These are phyloP conservation scores for Cordyceps fumosorosea DNA, from an alignment of 2,329 filamentous ascomycete species.

Conservation along the genomic window DNA sequence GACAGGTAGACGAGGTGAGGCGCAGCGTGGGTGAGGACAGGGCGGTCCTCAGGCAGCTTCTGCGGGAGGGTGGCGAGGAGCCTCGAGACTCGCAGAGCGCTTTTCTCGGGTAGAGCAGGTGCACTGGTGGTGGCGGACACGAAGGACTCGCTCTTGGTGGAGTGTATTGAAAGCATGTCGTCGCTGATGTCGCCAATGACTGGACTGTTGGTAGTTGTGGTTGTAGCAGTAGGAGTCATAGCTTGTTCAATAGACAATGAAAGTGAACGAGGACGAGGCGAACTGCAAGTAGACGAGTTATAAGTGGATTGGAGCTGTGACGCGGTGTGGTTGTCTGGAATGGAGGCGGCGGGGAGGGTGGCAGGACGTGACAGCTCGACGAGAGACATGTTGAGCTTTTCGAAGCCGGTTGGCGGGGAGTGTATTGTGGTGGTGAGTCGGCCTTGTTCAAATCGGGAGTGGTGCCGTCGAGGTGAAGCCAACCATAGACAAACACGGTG, in stretches of 20 bases:
- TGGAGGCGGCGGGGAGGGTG: constrained; percentile 7
- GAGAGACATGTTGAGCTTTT: constrained; percentile 10
- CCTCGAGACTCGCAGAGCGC: constrained; percentile 41
- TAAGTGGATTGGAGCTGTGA: background rate
- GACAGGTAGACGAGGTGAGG: constrained; percentile 58
- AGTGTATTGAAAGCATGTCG: constrained; percentile 24
- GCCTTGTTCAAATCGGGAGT: background rate
- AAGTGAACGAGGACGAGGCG: background rate
- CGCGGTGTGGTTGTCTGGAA: constrained; percentile 9
- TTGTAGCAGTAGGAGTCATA: background rate
- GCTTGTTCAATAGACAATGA: constrained; percentile 4
- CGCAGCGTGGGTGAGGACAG: constrained; percentile 32
- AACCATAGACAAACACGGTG: background rate
- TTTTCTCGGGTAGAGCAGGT: constrained; percentile 45
- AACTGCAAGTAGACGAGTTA: constrained; percentile 7
- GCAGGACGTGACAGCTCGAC: constrained; percentile 1
- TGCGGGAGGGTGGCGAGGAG: constrained; percentile 27
- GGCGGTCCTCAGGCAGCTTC: constrained; percentile 25
- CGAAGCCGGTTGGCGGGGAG: background rate
- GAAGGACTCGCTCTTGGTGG: constrained; percentile 17
- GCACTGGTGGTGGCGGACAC: constrained; percentile 16
- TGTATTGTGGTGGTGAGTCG: background rate
- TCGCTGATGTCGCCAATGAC: constrained; percentile 9
- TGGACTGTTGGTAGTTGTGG: background rate
- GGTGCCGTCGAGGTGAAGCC: background rate